Percentiles rank a stretch among this genome's conserved stretches.
Evolutionary conservation across 2,329 filamentous ascomycete species (phyloP).

Genomic region (Fusarium poae): DNA sequence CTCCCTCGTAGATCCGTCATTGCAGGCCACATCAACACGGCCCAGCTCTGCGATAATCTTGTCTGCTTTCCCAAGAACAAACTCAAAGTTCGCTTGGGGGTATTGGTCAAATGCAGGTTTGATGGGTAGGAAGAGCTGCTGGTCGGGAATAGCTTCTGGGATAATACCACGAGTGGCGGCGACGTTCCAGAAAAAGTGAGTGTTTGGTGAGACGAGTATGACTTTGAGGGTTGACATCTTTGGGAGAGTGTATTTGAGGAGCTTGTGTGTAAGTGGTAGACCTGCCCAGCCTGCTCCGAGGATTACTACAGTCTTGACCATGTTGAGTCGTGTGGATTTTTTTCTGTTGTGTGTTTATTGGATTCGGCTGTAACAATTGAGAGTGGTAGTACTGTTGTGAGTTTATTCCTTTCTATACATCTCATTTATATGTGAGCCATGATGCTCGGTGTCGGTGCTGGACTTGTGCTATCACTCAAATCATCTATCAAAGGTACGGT

Average conservation of each 20-base stretch:
- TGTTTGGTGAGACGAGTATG: constrained; percentile 66
- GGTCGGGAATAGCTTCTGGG: constrained; percentile 61
- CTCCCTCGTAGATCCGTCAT: constrained; percentile 49
- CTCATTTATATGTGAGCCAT: constrained; percentile 1
- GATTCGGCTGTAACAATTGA: fast-evolving
- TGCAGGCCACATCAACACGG: constrained; percentile 54
- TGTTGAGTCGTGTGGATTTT: constrained; percentile 43
- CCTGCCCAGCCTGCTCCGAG: constrained; percentile 66
- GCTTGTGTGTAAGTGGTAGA: constrained; percentile 63
- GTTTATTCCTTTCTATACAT: not conserved
- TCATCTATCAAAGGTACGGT: constrained; percentile 1
- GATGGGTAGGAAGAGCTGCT: constrained; percentile 62
- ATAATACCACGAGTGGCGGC: constrained; percentile 68
- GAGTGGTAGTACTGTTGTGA: fast-evolving
- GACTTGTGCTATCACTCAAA: not conserved
- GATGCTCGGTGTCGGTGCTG: constrained; percentile 23
- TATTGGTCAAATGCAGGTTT: constrained; percentile 61
- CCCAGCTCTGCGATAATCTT: constrained; percentile 52
- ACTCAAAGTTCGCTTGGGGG: constrained; percentile 59
- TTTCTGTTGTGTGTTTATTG: not conserved
- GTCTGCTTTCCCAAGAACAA: constrained; percentile 62
- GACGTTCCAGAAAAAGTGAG: constrained; percentile 68
- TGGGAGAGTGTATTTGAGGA: constrained; percentile 63
- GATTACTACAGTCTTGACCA: constrained; percentile 65
- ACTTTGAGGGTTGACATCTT: constrained; percentile 61